Conservation (phyloP, 2,329 filamentous ascomycete genomes). For the Fusarium floridanum region DNA sequence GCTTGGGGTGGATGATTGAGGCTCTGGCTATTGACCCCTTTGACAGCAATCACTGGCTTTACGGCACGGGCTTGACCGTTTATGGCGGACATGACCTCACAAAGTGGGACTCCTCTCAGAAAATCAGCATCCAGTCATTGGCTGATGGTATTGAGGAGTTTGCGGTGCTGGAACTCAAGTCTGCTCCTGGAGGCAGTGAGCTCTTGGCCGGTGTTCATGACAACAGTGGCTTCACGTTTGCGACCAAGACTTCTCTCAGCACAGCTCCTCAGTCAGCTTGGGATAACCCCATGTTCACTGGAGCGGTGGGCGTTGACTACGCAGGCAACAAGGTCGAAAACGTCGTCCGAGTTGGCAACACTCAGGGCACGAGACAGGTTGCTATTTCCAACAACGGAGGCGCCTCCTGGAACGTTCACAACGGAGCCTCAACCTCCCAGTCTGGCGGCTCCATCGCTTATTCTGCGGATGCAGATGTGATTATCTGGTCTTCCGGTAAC, state of each 20-base stretch:
- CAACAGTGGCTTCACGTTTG: conserved; percentile 65
- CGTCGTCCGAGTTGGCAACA: conserved; percentile 65
- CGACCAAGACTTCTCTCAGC: conserved; percentile 51
- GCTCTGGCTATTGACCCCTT: conserved; percentile 68
- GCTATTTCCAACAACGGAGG: conserved; percentile 65
- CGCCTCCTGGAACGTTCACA: conserved; percentile 61
- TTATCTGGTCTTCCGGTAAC: conserved; percentile 60
- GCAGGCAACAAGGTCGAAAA: conserved; percentile 60
- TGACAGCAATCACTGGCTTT: conserved; percentile 71
- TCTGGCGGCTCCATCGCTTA: conserved; percentile 62
- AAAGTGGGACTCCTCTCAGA: conserved; percentile 64
- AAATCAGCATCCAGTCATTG: conserved; percentile 63
- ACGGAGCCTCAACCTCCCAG: conserved; percentile 59
- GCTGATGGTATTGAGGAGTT: conserved; percentile 69
- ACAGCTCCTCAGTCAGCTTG: conserved; percentile 60
- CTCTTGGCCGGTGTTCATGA: conserved; percentile 66
- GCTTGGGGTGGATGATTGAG: conserved; percentile 73
- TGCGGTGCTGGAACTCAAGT: conserved; percentile 62
- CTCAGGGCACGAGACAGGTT: conserved; percentile 57
- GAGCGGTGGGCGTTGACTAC: conserved; percentile 62
- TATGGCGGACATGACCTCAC: conserved; percentile 67
- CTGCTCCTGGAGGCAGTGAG: conserved; percentile 63
- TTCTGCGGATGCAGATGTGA: conserved; percentile 63
- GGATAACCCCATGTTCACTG: conserved; percentile 62
- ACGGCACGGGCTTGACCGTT: conserved; percentile 69